Conservation (phyloP, 148 eudicot species). For the Dianthus caryophyllus region DNA sequence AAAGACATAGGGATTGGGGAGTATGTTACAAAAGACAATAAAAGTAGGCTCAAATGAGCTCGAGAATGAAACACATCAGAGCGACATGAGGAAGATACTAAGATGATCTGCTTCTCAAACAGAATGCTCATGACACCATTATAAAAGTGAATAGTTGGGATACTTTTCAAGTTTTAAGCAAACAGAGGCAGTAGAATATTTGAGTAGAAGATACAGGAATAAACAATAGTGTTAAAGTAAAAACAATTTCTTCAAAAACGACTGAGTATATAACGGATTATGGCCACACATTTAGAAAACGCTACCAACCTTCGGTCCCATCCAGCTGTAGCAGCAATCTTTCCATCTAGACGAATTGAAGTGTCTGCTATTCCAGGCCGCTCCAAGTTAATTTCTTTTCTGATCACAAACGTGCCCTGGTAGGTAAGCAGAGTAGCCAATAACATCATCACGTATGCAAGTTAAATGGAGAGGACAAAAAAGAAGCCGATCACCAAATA, state of each 20-base stretch:
- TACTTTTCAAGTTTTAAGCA: not conserved
- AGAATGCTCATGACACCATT: not conserved
- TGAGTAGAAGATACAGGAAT: not conserved
- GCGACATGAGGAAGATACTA: not conserved
- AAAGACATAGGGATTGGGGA: too few relatives aligned
- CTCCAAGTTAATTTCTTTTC: conserved; percentile 81
- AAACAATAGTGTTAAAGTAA: not conserved
- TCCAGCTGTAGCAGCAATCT: conserved; percentile 83
- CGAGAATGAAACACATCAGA: conserved; percentile 1
- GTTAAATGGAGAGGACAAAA: not conserved
- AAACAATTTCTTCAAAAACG: not conserved
- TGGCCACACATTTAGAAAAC: not conserved
- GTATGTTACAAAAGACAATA: not conserved
- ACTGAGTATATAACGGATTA: not conserved
- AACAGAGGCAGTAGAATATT: not conserved
- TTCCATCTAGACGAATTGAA: conserved; percentile 70
- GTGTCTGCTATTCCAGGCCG: conserved; percentile 76
- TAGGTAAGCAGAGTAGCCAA: not conserved
- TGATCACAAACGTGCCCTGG: conserved; percentile 59
- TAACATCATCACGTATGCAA: conserved; percentile 5
- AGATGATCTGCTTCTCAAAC: not conserved
- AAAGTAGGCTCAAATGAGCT: not conserved
- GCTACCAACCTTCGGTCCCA: conserved; percentile 82
- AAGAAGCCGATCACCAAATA: not conserved
- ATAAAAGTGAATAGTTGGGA: not conserved